phyloP scores from a whole-genome alignment of 495 filamentous ascomycete genomes.

The Podospora pseudopauciseta region DNA sequence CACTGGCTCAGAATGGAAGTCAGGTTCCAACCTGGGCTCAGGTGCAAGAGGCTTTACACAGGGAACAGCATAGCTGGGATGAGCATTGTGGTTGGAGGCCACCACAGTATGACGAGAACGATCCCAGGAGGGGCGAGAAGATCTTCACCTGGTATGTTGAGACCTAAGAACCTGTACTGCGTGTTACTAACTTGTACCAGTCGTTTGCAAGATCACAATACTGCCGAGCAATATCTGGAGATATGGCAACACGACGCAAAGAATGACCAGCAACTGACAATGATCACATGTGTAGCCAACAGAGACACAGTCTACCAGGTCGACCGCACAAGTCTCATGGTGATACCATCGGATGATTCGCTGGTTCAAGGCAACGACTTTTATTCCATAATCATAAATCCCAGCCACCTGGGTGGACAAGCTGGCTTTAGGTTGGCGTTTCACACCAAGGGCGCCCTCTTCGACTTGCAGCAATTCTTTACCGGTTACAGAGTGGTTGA shows the following conservation, averaged over 20 bases:
- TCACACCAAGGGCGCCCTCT: slow-evolving; percentile 10
- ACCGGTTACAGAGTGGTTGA: slow-evolving; percentile 25
- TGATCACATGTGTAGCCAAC: background rate
- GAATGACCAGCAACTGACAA: slow-evolving; percentile 2
- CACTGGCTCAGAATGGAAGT: background rate
- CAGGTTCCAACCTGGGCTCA: background rate
- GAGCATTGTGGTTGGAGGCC: background rate
- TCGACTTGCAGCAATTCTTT: slow-evolving; percentile 20
- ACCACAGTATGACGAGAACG: background rate
- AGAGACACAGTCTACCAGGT: slow-evolving; percentile 8
- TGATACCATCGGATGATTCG: slow-evolving; percentile 1
- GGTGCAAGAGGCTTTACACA: background rate
- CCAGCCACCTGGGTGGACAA: background rate
- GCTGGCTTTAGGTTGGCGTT: slow-evolving; percentile 10
- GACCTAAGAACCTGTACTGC: too few species aligned
- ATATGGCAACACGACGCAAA: background rate
- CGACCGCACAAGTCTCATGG: slow-evolving; percentile 1
- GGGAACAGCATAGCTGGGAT: slow-evolving; percentile 5
- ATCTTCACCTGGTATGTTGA: slow-evolving; percentile 8
- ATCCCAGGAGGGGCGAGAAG: slow-evolving; percentile 9
- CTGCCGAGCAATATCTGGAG: slow-evolving; percentile 7
- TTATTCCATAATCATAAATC: background rate
- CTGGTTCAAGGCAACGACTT: background rate
- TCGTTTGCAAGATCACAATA: slow-evolving; percentile 1
- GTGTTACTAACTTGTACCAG: background rate